These are phyloP conservation scores for Cerrena zonata DNA, from an alignment of 1,284 basidiomycete genomes.

Conservation along the genomic window DNA sequence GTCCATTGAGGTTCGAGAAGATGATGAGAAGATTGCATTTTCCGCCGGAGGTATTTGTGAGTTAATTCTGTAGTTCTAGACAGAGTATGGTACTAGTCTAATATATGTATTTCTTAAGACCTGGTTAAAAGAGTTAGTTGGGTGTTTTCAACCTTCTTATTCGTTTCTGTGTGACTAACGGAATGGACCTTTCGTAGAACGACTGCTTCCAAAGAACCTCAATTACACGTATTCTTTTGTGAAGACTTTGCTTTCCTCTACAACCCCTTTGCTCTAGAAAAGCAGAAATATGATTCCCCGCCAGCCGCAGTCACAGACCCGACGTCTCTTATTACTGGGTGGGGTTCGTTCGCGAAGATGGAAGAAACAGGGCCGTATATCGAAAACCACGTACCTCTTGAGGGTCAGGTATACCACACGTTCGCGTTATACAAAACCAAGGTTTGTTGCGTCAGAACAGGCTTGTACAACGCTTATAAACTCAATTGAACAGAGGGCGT, in stretches of 20 bases:
- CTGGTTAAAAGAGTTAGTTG: not conserved
- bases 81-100: not conserved
- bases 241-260: slow-evolving; percentile 3
- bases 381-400: not conserved
- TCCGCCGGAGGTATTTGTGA: not conserved
- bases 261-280: not conserved
- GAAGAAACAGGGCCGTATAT: not conserved
- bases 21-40: not conserved
- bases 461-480: too few relatives aligned
- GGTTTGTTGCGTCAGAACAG: too few relatives aligned
- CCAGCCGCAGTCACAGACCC: too few relatives aligned
- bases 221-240: slow-evolving; percentile 1
- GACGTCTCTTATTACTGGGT: not conserved
- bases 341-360: not conserved
- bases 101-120: not conserved
- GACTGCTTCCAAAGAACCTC: not conserved
- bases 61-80: not conserved
- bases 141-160: too few relatives aligned
- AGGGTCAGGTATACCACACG: not conserved
- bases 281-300: too few relatives aligned
- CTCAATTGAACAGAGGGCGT: slow-evolving; percentile 1
- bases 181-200: not conserved
- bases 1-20: not conserved
- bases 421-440: not conserved
- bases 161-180: not conserved